Conservation (phyloP, 768 basidiomycete species). For the Galerina sulciceps region DNA sequence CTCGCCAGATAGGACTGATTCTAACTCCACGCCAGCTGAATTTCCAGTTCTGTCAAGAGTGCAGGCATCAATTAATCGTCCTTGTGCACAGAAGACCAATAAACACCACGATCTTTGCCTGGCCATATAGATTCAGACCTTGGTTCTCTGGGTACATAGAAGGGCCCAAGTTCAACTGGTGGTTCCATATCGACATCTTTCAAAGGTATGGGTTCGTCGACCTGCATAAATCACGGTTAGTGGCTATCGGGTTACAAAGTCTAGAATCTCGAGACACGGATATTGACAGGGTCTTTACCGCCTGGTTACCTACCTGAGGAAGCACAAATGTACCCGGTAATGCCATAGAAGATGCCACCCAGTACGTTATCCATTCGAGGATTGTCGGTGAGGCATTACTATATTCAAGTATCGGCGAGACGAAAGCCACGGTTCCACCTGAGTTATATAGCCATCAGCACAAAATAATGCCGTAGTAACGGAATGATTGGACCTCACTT, state of each 20-base stretch:
- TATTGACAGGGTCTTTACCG: neutral
- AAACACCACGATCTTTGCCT: conserved; percentile 16
- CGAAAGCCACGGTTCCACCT: conserved; percentile 61
- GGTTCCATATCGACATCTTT: conserved; percentile 14
- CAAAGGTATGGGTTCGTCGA: conserved; percentile 14
- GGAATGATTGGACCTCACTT: conserved; percentile 36
- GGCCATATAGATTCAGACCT: conserved; percentile 13
- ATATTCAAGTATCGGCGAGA: conserved; percentile 47
- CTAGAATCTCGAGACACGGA: neutral
- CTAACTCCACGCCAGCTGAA: conserved; percentile 19
- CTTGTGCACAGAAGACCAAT: neutral
- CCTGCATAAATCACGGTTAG: neutral
- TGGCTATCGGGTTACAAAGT: neutral
- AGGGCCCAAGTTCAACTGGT: too few species aligned
- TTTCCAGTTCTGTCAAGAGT: conserved; percentile 11
- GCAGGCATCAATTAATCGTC: neutral
- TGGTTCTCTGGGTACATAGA: conserved; percentile 3
- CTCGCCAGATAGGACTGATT: conserved; percentile 15
- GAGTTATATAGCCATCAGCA: neutral
- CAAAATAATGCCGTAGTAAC: neutral
- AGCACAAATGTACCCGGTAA: conserved; percentile 33
- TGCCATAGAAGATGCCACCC: conserved; percentile 58
- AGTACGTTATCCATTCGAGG: conserved; percentile 54
- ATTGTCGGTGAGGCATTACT: conserved; percentile 49
- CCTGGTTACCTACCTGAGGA: conserved; percentile 42